Evolutionary conservation across 257 asterid genomes (phyloP), one percentile per base, ranked within the genome.

Genomic region (Solanum megistacrolobum): DNA sequence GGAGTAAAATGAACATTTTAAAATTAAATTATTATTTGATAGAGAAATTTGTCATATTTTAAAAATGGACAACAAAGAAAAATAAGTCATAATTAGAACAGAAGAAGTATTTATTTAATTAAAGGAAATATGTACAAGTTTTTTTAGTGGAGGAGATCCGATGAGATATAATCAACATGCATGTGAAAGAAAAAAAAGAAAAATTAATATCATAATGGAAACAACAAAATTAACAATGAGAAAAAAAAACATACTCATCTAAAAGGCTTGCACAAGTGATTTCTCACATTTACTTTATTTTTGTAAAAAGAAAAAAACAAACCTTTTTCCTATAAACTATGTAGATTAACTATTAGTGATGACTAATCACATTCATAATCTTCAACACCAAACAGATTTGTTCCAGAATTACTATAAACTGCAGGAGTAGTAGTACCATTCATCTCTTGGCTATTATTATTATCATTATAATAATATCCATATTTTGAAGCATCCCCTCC

Each of bases 1-100:
- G 0, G 55, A 46, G 1, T 46, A 46, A 46, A 46, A 46, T 48
- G 0, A 48, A 48, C 0, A 48, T 14, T 48, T 48, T 13, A 18
- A 52, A 52, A 18, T 52, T 18, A 18, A 52, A 52, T 52, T 52
- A 0, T 52, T 52, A 52, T 18, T 6, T 16, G 0, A 52, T 48
- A 52, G 16, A 16, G 0, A 52, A 18, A 52, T 52, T 2, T 52
- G 8, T 52, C 9, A 3, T 52, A 5, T 0, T 52, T 52, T 52
- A 5, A 16, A 0, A 16, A 52, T 0, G 9, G 9, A 6, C 10
- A 0, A 6, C 0, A 52, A 52, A 48, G 7, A 16, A 52, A 16
- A 52, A 18, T 16, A 5, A 7, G 4, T 52, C 62, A 52, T 13
- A 46, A 52, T 18, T 52, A 18, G 4, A 52, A 52, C 3, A 6